These are phyloP conservation scores for Yamadazyma aaseri DNA, from an alignment of 1,139 yeast species.

Conservation along the genomic window DNA sequence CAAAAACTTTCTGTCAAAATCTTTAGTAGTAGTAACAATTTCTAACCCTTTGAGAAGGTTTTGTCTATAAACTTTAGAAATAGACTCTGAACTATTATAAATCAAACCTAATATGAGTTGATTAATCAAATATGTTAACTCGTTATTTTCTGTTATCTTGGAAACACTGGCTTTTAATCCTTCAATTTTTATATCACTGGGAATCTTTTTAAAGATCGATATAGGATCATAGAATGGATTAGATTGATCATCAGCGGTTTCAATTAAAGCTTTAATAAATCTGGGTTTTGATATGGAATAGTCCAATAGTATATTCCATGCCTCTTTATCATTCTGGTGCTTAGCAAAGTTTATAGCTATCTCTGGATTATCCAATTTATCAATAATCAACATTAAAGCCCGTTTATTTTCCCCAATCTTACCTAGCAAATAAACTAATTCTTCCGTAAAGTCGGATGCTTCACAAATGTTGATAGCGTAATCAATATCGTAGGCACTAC, in stretches of 20 bases:
- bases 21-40: conserved; percentile 19
- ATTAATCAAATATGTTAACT: conserved; percentile 56
- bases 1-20: conserved; percentile 15
- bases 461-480: conserved; percentile 67
- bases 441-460: conserved; percentile 51
- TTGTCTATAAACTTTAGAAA: conserved; percentile 36
- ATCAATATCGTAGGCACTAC: conserved; percentile 64
- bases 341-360: conserved; percentile 82
- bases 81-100: conserved; percentile 52
- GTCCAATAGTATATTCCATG: conserved; percentile 75
- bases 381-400: conserved; percentile 75
- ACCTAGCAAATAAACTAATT: conserved; percentile 78
- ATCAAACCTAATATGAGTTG: conserved; percentile 62
- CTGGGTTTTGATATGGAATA: conserved; percentile 71
- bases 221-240: conserved; percentile 61
- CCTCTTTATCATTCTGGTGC: conserved; percentile 65
- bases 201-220: conserved; percentile 63
- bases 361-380: conserved; percentile 73
- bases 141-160: conserved; percentile 65
- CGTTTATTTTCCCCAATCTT: conserved; percentile 76
- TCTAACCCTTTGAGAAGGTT: conserved; percentile 45
- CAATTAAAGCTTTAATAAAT: conserved; percentile 72
- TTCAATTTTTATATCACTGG: conserved; percentile 58
- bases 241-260: conserved; percentile 59
- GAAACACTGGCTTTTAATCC: conserved; percentile 64